Evolutionary conservation across 768 basidiomycete genomes (phyloP).

Genomic region (Nidularia pulvinata): DNA sequence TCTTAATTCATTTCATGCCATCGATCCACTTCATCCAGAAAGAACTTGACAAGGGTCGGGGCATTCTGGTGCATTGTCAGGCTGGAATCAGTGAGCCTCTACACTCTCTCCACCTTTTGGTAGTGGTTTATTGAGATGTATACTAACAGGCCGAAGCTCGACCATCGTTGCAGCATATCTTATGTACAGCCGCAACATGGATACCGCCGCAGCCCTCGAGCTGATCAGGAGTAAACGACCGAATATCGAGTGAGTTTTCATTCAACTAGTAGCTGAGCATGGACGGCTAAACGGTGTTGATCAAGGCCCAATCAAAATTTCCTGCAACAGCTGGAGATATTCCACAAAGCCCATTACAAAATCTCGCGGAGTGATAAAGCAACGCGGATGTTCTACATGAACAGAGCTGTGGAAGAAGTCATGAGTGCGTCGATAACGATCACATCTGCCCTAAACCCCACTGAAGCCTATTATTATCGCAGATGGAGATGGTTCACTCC

Average conservation of each 20-base stretch:
- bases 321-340: constrained; percentile 77
- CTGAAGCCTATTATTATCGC: constrained; percentile 10
- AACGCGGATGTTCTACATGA: constrained; percentile 84
- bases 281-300: constrained; percentile 10
- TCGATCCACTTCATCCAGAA: constrained; percentile 83
- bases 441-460: constrained; percentile 5
- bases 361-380: constrained; percentile 68
- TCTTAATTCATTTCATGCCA: constrained; percentile 75
- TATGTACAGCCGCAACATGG: constrained; percentile 69
- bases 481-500: constrained; percentile 76
- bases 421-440: constrained; percentile 75
- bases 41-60: constrained; percentile 72
- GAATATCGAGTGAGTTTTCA: constrained; percentile 75
- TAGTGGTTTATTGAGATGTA: constrained; percentile 16
- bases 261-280: constrained; percentile 22
- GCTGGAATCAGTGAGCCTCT: constrained; percentile 78
- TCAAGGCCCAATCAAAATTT: constrained; percentile 87
- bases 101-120: constrained; percentile 30
- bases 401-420: constrained; percentile 69
- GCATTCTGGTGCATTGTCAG: constrained; percentile 89
- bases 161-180: constrained; percentile 89
- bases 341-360: constrained; percentile 69
- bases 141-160: constrained; percentile 68
- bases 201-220: constrained; percentile 62
- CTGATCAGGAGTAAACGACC: constrained; percentile 70